Percentiles rank a stretch among this genome's conserved stretches.
Evolutionary conservation across 768 basidiomycete genomes (phyloP).

Genomic region (Pholiota microspora): DNA sequence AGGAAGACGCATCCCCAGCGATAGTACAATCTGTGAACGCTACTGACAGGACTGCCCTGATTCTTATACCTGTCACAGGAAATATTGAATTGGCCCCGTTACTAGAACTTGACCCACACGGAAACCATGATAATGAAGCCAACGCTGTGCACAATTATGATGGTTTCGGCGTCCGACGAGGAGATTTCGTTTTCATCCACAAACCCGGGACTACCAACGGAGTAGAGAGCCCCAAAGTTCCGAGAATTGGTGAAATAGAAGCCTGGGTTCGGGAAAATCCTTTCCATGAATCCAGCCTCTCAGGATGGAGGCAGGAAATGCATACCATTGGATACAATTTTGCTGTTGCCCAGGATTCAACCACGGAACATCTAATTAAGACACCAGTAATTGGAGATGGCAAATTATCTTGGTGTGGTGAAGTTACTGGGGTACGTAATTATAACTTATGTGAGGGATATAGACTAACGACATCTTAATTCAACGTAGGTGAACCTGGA

Average conservation of each 20-base stretch:
- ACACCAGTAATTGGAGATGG: conserved; percentile 38
- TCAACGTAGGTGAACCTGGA: conserved; percentile 61
- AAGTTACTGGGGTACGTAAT: conserved; percentile 67
- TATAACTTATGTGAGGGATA: not conserved
- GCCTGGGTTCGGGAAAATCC: conserved; percentile 70
- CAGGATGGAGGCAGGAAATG: conserved; percentile 75
- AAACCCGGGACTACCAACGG: conserved; percentile 71
- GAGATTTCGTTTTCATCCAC: conserved; percentile 85
- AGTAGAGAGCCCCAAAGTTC: conserved; percentile 64
- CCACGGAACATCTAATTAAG: conserved; percentile 40
- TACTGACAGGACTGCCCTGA: conserved; percentile 62
- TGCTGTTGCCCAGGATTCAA: conserved; percentile 40
- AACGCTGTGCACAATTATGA: conserved; percentile 43
- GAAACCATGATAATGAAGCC: conserved; percentile 50
- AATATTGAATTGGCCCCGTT: conserved; percentile 69
- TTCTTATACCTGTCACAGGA: conserved; percentile 56
- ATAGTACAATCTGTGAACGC: conserved; percentile 81
- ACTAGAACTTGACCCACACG: conserved; percentile 88
- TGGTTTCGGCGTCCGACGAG: conserved; percentile 76
- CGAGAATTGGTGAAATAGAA: conserved; percentile 83
- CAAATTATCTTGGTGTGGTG: conserved; percentile 77
- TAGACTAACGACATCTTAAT: conserved; percentile 7
- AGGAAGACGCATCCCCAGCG: conserved; percentile 62
- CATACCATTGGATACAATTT: conserved; percentile 59
- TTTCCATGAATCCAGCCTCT: conserved; percentile 46